Base-by-base conservation (phyloP, 2,329 filamentous ascomycete species). In the Claviceps maximensis region DNA sequence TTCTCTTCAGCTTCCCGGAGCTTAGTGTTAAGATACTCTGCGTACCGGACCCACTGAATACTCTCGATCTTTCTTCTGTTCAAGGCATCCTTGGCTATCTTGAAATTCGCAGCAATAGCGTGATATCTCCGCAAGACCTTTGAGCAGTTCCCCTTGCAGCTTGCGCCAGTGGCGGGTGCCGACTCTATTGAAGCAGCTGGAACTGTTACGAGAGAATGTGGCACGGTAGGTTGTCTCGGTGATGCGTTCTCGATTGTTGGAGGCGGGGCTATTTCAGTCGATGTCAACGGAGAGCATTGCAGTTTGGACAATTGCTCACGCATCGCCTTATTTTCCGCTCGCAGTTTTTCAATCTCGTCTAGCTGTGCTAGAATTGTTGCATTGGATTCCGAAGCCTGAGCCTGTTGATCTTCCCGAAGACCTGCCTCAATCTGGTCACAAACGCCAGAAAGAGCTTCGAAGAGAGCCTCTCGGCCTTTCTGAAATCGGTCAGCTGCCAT, bases 41-140 rank as follows among this genome's bases (percentile, higher is more conserved):
- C 71, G 52, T 76, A 72, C 6, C 65, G 62, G 27, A 67, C 65
- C 77, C 77, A 80, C 33, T 61, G 59, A 7, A 74, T 66, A 4
- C 69, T 69, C 25, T 72, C 67, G 1, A 68, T 64, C 29, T 70
- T 72, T 48, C 69, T 69, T 57, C 68, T 72, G 33, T 63, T 60
- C 9, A 73, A 63, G 8, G 67, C 63, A 13, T 65, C 65, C 53
- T 69, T 69, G 47, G 71, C 65, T 2, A 58, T 67, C 53, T 67
- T 75, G 59, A 73, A 73, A 56, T 65, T 71, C 49, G 61, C 62
- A 29, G 61, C 68, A 48, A 77, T 60, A 4, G 69, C 69, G 36
- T 65, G 63, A 52, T 74, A 74, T 50, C 67, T 73, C 21, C 63
- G 61, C 29, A 69, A 63, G 2, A 75, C 59, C 47, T 67, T 70